A percentile compares a stretch with the other conserved stretches of the same genome.
These are phyloP conservation scores for Saccharata proteae DNA, from an alignment of 2,329 filamentous ascomycete genomes.

Conservation along the genomic window DNA sequence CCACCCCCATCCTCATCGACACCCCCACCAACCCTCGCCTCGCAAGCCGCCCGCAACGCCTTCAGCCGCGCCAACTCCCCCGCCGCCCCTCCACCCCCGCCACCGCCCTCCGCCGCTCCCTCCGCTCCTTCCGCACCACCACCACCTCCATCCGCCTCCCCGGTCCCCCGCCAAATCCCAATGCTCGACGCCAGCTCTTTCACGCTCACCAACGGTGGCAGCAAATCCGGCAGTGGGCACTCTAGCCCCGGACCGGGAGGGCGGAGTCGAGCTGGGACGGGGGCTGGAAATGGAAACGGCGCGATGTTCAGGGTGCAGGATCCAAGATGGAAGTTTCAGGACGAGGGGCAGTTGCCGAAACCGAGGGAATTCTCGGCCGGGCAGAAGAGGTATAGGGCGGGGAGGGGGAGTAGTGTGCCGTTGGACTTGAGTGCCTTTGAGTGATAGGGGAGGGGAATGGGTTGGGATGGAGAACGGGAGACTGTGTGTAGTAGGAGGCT, in stretches of 20 bases:
- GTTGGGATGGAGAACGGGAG: too few relatives aligned
- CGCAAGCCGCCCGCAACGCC: conserved; percentile 47
- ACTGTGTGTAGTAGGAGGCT: too few relatives aligned
- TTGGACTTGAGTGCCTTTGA: conserved; percentile 60
- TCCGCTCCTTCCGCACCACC: conserved; percentile 15
- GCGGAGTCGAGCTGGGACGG: conserved; percentile 11
- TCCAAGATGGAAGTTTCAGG: conserved; percentile 81
- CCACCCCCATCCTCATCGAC: conserved; percentile 31
- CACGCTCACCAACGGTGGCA: conserved; percentile 40
- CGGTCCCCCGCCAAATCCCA: conserved; percentile 37
- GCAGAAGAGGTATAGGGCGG: conserved; percentile 71
- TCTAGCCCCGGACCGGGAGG: too few relatives aligned
- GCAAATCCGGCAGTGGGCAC: conserved; percentile 10
- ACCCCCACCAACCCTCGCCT: conserved; percentile 38
- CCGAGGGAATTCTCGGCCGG: conserved; percentile 70
- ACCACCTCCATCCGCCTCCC: conserved; percentile 17
- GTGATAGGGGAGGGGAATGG: too few relatives aligned
- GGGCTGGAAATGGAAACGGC: conserved; percentile 13
- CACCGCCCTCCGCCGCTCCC: conserved; percentile 27
- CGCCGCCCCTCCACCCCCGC: conserved; percentile 25
- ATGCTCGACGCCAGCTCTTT: conserved; percentile 67
- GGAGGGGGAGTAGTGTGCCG: conserved; percentile 86
- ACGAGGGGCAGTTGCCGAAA: conserved; percentile 70
- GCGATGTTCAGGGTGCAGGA: too few relatives aligned
- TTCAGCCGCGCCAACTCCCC: conserved; percentile 32